Evolutionary conservation across 2,329 filamentous ascomycete species (phyloP).

Genomic region (Botryotinia calthae): DNA sequence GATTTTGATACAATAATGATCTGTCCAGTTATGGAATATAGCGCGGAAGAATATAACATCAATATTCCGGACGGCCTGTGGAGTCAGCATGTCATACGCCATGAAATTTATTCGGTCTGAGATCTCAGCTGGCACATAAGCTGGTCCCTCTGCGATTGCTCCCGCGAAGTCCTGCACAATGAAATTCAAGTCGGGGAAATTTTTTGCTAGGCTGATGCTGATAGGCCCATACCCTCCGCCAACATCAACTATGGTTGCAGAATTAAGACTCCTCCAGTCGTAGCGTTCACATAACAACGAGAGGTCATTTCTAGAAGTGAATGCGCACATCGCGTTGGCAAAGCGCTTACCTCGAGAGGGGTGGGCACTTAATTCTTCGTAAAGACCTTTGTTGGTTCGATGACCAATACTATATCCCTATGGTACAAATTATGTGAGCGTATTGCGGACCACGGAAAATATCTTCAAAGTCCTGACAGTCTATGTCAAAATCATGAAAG

Average conservation of each 20-base stretch:
- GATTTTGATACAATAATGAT: conserved; percentile 15
- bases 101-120: conserved; percentile 8
- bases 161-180: conserved; percentile 54
- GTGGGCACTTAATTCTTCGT: conserved; percentile 3
- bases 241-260: conserved; percentile 56
- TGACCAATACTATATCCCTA: conserved; percentile 15
- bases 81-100: conserved; percentile 13
- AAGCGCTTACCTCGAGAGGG: conserved; percentile 47
- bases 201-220: conserved; percentile 52
- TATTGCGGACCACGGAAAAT: not conserved
- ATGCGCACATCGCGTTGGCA: conserved; percentile 53
- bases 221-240: conserved; percentile 59
- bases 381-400: conserved; percentile 10
- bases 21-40: conserved; percentile 16
- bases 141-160: conserved; percentile 39
- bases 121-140: conserved; percentile 4
- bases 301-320: conserved; percentile 54
- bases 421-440: not conserved
- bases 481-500: not conserved
- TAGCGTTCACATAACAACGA: conserved; percentile 53
- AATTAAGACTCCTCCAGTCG: conserved; percentile 50
- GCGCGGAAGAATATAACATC: conserved; percentile 16
- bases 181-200: conserved; percentile 51
- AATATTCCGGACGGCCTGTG: not conserved
- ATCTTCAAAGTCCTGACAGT: too few species aligned